These are phyloP conservation scores for Tricholoma saponaceum DNA, from an alignment of 768 basidiomycete genomes.

Conservation along the genomic window DNA sequence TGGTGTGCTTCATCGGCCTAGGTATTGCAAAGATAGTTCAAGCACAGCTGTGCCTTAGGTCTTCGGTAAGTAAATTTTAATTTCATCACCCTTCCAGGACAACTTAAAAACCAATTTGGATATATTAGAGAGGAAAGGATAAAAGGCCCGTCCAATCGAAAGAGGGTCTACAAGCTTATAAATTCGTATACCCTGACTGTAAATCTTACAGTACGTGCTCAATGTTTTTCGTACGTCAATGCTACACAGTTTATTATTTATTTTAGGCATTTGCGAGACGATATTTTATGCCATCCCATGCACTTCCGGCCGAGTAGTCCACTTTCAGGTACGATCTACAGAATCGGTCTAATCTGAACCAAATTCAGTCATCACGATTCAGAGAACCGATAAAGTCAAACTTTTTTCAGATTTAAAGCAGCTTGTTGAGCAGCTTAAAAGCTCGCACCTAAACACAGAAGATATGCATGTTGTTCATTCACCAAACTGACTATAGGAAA, in stretches of 20 bases:
- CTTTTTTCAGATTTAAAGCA: constrained; percentile 7
- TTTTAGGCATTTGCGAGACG: constrained; percentile 37
- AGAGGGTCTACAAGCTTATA: constrained; percentile 50
- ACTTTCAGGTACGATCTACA: constrained; percentile 49
- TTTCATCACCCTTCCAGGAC: neutral
- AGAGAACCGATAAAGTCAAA: constrained; percentile 12
- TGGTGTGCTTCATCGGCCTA: constrained; percentile 79
- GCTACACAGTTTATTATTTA: neutral
- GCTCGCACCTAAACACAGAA: constrained; percentile 6
- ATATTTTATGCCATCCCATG: constrained; percentile 74
- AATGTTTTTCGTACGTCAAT: neutral
- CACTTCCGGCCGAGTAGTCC: constrained; percentile 70
- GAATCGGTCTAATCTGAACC: neutral
- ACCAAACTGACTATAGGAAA: no score
- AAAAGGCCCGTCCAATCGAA: constrained; percentile 5
- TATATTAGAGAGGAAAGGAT: constrained; percentile 5
- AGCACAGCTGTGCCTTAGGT: constrained; percentile 15
- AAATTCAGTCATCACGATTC: neutral
- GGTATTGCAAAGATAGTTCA: constrained; percentile 46
- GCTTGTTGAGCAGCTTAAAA: constrained; percentile 5
- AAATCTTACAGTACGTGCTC: neutral
- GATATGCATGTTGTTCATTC: neutral
- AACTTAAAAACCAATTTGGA: neutral
- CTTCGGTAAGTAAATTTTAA: constrained; percentile 11
- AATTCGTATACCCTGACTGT: constrained; percentile 36